Evolutionary conservation across 106 monocot species (phyloP).

Genomic region (Platanthera guangdongensis): DNA sequence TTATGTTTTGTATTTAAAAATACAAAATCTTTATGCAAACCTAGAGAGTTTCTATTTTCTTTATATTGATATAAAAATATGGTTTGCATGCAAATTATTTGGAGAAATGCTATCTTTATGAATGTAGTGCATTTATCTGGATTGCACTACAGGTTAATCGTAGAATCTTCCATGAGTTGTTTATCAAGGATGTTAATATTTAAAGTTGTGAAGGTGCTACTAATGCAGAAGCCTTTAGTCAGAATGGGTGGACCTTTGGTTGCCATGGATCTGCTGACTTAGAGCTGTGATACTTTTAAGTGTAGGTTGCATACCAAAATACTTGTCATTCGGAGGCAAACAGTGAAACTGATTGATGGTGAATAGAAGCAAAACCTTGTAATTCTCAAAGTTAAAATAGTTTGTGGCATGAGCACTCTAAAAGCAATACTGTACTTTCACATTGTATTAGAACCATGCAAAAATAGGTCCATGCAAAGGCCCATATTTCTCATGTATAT

Average conservation of each 20-base stretch:
- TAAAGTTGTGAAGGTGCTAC: no score
- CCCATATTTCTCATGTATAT: no score
- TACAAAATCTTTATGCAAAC: background rate
- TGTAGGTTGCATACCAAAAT: no score
- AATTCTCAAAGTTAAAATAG: no score
- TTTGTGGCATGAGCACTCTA: no score
- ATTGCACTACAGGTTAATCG: background rate
- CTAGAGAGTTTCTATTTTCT: background rate
- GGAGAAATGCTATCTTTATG: background rate
- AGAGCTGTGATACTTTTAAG: no score
- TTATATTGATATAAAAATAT: background rate
- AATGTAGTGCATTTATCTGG: background rate
- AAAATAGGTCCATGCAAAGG: no score
- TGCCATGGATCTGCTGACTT: background rate
- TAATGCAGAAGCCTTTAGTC: background rate
- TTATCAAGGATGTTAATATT: background rate
- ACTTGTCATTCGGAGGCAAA: no score
- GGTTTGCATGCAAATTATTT: background rate
- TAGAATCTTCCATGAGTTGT: background rate
- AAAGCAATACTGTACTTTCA: no score
- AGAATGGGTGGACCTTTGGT: background rate
- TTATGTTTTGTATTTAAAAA: background rate
- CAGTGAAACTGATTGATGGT: no score
- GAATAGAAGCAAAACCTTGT: no score
- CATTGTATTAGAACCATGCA: no score